These are phyloP conservation scores for Sambucus nigra DNA, from an alignment of 129 eudicot genomes.

Conservation along the genomic window DNA sequence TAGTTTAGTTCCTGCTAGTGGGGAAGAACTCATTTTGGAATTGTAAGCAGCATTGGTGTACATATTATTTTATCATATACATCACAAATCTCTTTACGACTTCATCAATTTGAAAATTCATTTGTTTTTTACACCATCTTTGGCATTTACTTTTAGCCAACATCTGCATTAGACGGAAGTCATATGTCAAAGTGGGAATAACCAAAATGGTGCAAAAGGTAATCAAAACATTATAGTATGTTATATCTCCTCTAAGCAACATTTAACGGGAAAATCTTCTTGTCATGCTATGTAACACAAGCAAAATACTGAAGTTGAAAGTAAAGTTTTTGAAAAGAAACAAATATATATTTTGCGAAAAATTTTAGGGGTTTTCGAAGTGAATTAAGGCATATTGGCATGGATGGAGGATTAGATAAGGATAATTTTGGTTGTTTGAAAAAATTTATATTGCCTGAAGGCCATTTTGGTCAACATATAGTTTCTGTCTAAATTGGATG, in stretches of 20 bases:
- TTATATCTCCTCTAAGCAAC: not conserved
- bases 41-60: slow-evolving; percentile 44
- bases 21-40: slow-evolving; percentile 98
- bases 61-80: not conserved
- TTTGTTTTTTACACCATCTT: slow-evolving; percentile 3
- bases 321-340: too few species aligned
- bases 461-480: too few species aligned
- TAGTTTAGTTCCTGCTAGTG: slow-evolving; percentile 85
- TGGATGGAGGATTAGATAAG: too few species aligned
- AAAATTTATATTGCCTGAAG: too few species aligned
- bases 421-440: too few species aligned
- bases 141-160: slow-evolving; percentile 37
- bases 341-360: too few species aligned
- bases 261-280: not conserved
- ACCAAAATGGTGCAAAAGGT: slow-evolving; percentile 96
- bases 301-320: too few species aligned
- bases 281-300: not conserved
- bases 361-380: too few species aligned
- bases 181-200: slow-evolving; percentile 95
- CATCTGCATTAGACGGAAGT: slow-evolving; percentile 91
- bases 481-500: too few species aligned
- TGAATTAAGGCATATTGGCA: too few species aligned
- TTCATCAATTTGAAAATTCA: not conserved
- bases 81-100: not conserved
- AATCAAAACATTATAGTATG: slow-evolving; percentile 5